Base-by-base conservation (phyloP, 768 basidiomycete genomes). In the Boletus speciosus region DNA sequence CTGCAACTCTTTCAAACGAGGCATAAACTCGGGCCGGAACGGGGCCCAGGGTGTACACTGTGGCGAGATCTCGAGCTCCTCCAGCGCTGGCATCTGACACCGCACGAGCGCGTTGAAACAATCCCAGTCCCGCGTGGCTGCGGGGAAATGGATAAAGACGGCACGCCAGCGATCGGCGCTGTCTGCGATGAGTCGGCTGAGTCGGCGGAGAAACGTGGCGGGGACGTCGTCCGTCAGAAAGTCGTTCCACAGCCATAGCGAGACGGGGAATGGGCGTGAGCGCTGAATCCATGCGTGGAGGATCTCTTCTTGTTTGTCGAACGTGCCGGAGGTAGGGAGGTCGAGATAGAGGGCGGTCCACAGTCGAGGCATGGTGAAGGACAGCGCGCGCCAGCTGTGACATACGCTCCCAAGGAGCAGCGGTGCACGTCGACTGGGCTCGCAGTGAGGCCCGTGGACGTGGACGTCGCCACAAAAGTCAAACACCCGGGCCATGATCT, bases 261-360 rank as follows among this genome's bases (percentile, higher is more conserved):
- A 61, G 46, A 68, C 47, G 44, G 64, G 56, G 19, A 66, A 55
- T 0, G 65, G 68, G 29, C 59, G 66, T 1, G 67, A 52, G 32
- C 67, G 67, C 23, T 64, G 60, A 50, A 68, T 55, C 67, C 67
- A 68, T 1, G 63, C 57, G 6, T 51, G 23, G 45, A 68, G 54
- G 51, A 69, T 61, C 35, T 59, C 59, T 19, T 68, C 66, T 19
- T 70, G 60, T 6, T 37, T 64, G 5, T 60, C 58, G 41, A 68
- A 37, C 44, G 34, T 19, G 52, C 62, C 68, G 1, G 47, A 54
- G 2, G 67, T 70, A 23, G 67, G 67, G 4, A 68, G 59, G 32
- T 61, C 67, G 57, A 68, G 65, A 38, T 68, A 68, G 52, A 68
- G 64, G 0, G 67, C 68, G 1, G 69, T 70, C 67, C 67, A 69